Evolutionary conservation across 2,329 filamentous ascomycete genomes (phyloP), one percentile per base, ranked within the genome.

Genomic region (Blumeriella jaapii): DNA sequence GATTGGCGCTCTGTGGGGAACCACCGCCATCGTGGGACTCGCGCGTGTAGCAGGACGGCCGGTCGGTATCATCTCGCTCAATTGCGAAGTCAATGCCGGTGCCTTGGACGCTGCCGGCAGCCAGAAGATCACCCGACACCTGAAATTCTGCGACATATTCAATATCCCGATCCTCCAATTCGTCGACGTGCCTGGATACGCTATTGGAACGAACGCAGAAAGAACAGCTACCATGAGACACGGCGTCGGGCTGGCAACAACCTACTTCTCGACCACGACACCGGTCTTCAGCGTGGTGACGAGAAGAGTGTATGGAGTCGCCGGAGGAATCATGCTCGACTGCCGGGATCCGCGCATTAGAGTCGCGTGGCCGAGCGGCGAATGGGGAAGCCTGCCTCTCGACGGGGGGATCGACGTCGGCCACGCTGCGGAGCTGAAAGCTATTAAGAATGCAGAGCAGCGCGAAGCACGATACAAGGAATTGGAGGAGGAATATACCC

Each of bases 391-490:
- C 9, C 51, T 79, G 4, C 74, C 75, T 0, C 57, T 78, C 1
- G 71, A 75, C 35, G 75, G 74, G 2, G 74, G 74, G 0, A 77
- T 79, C 20, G 73, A 79, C 46, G 74, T 76, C 6, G 72, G 66
- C 0, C 74, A 79, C 55, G 62, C 68, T 2, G 67, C 68, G 37
- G 74, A 78, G 45, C 52, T 78, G 40, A 68, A 64, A 39, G 64
- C 71, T 43, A 68, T 68, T 17, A 64, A 67, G 38, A 65, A 63
- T 34, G 49, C 61, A 16, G 69, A 69, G 0, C 56, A 60, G 20
- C 65, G 68, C 41, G 63, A 62, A 12, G 62, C 62, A 42, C 53
- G 64, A 26, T 78, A 76, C 44, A 59, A 61, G 25, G 67, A 74
- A 47, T 45, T 79, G 19, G 68, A 77, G 28, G 63, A 69, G 15